Evolutionary conservation across 2,329 filamentous ascomycete species (phyloP).

Genomic region (Piedraia hortae): DNA sequence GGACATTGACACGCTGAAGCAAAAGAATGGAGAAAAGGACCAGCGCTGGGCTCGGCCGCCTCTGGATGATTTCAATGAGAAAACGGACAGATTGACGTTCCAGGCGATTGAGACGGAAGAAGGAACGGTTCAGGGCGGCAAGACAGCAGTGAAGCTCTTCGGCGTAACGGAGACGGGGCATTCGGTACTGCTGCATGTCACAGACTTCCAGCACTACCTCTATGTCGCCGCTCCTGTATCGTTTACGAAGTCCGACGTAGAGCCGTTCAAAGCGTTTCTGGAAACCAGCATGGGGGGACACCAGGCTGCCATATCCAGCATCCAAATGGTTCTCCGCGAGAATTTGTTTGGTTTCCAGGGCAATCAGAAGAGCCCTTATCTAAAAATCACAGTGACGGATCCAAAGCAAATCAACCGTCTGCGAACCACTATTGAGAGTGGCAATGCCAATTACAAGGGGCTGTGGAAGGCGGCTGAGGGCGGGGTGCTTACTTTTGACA

Average conservation of each 20-base stretch:
- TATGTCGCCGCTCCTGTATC: constrained; percentile 69
- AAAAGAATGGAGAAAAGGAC: constrained; percentile 72
- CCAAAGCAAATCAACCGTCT: constrained; percentile 60
- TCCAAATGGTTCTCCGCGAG: constrained; percentile 59
- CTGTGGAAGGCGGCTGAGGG: constrained; percentile 49
- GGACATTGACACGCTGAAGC: constrained; percentile 62
- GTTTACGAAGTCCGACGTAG: constrained; percentile 55
- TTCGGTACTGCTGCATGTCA: constrained; percentile 84
- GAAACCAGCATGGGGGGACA: constrained; percentile 52
- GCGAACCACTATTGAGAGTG: constrained; percentile 44
- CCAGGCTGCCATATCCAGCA: constrained; percentile 47
- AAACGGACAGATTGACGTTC: constrained; percentile 49
- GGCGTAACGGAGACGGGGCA: constrained; percentile 70
- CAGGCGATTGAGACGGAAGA: constrained; percentile 93
- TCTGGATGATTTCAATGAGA: constrained; percentile 32
- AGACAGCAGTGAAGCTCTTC: constrained; percentile 65
- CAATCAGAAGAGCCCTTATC: constrained; percentile 68
- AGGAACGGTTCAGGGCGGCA: constrained; percentile 51
- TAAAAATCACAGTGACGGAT: constrained; percentile 81
- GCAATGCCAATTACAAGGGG: constrained; percentile 64
- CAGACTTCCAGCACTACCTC: constrained; percentile 84
- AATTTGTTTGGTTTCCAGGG: constrained; percentile 88
- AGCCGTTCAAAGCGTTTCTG: constrained; percentile 50
- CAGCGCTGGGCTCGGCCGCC: constrained; percentile 60
- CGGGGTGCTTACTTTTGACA: constrained; percentile 78